Base-by-base conservation (phyloP, 2,329 filamentous ascomycete genomes). In the Cercospora nicotianae region DNA sequence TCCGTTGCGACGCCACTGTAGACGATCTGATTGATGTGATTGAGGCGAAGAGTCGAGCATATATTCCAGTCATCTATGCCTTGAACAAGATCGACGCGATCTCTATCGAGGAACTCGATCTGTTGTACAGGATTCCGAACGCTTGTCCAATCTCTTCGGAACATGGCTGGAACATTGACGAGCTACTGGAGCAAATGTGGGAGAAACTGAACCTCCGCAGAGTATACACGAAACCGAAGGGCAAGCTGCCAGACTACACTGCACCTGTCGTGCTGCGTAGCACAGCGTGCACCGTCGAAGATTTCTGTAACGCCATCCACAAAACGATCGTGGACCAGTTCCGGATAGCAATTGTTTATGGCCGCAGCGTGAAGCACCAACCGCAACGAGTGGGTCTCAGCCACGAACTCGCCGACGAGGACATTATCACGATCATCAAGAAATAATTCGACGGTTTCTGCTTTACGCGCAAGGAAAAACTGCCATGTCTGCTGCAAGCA, bases 31-130 rank as follows among this genome's bases (percentile, higher is more conserved):
- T 99, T 77, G 95, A 99, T 80, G 83, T 99, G 20, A 87, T 99
- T 57, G 95, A 99, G 81, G 94, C 94, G 58, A 97, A 92, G 85
- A 93, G 91, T 79, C 88, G 95, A 81, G 93, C 92, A 79, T 99
- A 99, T 80, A 98, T 99, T 72, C 95, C 95, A n/a, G 95, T 98
- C 72, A 92, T 99, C 64, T 99, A 99, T 82, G 95, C 96, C 51
- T 86, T 99, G 76, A 99, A 99, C 87, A 99, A 99, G 85, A 99
- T 99, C 74, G 95, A 99, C 81, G 89, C 94, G 65, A 98, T 99
- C 79, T 94, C 92, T 62, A 98, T 99, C 74, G 94, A 99, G 81
- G 95, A 99, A 81, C 86, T 99, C 69, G 95, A 99, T 81, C 84
- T 99, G 69, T 86, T 99, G 30, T 98, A 99, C 82, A 90, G 94